phyloP scores from a whole-genome alignment of 768 basidiomycete genomes.

The Hypholoma fasciculare region DNA sequence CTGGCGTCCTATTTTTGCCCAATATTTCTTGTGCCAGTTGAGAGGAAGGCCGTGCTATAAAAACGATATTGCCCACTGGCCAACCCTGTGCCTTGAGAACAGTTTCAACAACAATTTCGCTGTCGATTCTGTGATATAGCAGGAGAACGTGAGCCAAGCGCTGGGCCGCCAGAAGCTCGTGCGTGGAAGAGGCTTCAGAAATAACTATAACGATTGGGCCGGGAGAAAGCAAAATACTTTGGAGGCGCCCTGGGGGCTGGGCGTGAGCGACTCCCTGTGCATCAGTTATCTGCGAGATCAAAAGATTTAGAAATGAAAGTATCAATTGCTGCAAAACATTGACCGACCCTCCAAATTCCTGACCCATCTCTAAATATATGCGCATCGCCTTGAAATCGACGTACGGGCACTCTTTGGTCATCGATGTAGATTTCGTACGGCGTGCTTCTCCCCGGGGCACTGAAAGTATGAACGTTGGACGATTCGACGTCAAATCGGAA shows the following conservation, averaged over 20 bases:
- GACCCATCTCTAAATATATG: conserved; percentile 5
- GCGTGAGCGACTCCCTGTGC: not conserved
- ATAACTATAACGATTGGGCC: conserved; percentile 60
- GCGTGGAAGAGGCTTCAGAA: conserved; percentile 24
- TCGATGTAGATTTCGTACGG: conserved; percentile 15
- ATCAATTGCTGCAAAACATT: not conserved
- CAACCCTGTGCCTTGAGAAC: conserved; percentile 33
- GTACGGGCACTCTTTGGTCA: conserved; percentile 7
- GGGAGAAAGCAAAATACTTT: conserved; percentile 57
- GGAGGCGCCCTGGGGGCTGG: conserved; percentile 56
- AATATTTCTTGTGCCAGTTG: conserved; percentile 33
- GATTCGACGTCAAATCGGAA: conserved; percentile 12
- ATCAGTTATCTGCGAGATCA: not conserved
- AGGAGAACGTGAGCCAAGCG: conserved; percentile 70
- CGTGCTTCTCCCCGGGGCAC: conserved; percentile 4
- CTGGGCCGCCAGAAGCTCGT: conserved; percentile 54
- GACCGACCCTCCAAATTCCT: conserved; percentile 19
- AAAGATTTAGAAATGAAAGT: not conserved
- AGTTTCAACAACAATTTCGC: conserved; percentile 51
- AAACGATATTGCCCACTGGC: conserved; percentile 52
- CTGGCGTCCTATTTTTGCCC: conserved; percentile 28
- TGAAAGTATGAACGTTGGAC: conserved; percentile 20
- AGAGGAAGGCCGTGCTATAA: conserved; percentile 48
- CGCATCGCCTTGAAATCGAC: not conserved
- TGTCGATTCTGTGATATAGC: conserved; percentile 69